These are phyloP conservation scores for Aspergillus mulundensis DNA, from an alignment of 495 filamentous ascomycete species.

Conservation along the genomic window DNA sequence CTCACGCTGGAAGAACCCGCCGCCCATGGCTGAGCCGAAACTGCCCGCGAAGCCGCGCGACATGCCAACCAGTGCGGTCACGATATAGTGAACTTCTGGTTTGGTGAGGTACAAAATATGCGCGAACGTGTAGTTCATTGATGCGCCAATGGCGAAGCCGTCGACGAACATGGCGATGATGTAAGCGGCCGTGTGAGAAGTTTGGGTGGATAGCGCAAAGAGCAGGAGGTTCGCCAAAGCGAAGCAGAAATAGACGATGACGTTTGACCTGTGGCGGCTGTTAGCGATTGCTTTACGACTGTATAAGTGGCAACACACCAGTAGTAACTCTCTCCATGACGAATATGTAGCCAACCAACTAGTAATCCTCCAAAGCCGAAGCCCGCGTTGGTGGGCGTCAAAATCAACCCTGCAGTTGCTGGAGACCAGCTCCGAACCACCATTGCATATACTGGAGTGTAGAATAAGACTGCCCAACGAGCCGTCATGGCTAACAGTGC, in stretches of 20 bases:
- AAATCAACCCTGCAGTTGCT: constrained; percentile 62
- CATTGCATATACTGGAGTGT: constrained; percentile 68
- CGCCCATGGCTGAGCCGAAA: constrained; percentile 73
- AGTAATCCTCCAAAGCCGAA: constrained; percentile 68
- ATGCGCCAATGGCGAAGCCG: constrained; percentile 64
- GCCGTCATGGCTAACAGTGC: constrained; percentile 71
- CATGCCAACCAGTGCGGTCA: constrained; percentile 64
- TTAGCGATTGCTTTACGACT: background rate
- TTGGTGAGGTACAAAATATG: constrained; percentile 68
- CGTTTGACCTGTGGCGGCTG: constrained; percentile 35
- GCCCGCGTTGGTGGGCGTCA: constrained; percentile 72
- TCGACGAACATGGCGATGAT: constrained; percentile 56
- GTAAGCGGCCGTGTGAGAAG: constrained; percentile 44
- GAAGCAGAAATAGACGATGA: constrained; percentile 54
- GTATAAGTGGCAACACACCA: constrained; percentile 32
- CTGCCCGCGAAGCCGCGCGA: constrained; percentile 71
- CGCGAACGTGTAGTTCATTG: constrained; percentile 72
- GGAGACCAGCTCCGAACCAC: constrained; percentile 63
- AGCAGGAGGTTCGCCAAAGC: constrained; percentile 46
- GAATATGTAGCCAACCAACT: constrained; percentile 68
- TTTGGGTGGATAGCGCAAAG: constrained; percentile 45
- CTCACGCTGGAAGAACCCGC: constrained; percentile 64
- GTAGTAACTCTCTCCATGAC: constrained; percentile 62
- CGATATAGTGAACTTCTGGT: constrained; percentile 61
- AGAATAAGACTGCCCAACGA: constrained; percentile 75